Percentiles rank a stretch among this genome's conserved stretches.
phyloP scores from a whole-genome alignment of 2,329 filamentous ascomycete species.

The Dryadomyces sulphureus region DNA sequence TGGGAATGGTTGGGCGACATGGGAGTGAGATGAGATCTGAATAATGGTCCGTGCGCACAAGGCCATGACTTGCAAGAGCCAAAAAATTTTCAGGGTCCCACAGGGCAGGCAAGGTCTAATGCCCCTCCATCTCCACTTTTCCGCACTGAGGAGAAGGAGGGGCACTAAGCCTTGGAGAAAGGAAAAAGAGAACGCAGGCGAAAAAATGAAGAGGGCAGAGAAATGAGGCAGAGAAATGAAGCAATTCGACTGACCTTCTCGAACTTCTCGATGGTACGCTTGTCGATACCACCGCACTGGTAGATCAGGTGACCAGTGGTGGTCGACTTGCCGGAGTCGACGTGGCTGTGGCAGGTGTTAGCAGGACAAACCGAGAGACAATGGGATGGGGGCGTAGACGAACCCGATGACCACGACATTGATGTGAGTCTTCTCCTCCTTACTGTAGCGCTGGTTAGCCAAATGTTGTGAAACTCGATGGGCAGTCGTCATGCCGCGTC shows the following conservation, averaged over 20 bases:
- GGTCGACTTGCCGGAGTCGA: constrained; percentile 98
- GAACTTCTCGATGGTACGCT: constrained; percentile 99
- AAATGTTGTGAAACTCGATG: not conserved
- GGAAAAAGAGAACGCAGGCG: not conserved
- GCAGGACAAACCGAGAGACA: no score
- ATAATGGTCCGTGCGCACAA: constrained; percentile 6
- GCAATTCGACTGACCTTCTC: constrained; percentile 70
- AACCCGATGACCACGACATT: constrained; percentile 57
- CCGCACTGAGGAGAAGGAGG: constrained; percentile 1
- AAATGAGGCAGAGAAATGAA: not conserved
- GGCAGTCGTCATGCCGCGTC: no score
- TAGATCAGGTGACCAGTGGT: constrained; percentile 96
- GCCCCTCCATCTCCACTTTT: constrained; percentile 11
- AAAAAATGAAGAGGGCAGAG: constrained; percentile 1
- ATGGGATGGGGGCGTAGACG: constrained; percentile 66
- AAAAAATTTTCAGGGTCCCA: constrained; percentile 7
- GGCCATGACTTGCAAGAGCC: not conserved
- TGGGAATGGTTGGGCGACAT: not conserved
- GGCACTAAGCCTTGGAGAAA: not conserved
- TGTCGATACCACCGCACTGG: constrained; percentile 99
- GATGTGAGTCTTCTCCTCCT: constrained; percentile 90
- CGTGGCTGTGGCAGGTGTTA: constrained; percentile 47
- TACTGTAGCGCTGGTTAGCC: constrained; percentile 41
- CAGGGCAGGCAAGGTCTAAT: constrained; percentile 12
- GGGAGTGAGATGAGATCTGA: not conserved